Evolutionary conservation across 768 basidiomycete genomes (phyloP).

Genomic region (Boletellus ananiceps): DNA sequence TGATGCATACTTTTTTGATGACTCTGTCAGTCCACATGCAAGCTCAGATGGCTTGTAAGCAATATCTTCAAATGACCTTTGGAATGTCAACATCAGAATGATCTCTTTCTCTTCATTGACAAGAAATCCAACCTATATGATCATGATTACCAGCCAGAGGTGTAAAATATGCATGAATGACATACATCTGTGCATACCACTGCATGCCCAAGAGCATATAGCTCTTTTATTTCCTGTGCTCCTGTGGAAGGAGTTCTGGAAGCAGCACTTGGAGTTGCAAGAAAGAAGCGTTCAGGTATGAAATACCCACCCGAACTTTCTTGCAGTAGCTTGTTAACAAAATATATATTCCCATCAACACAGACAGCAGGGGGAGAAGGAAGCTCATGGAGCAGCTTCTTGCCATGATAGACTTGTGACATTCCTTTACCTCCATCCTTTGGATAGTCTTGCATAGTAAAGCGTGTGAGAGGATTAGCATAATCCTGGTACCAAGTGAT

Average conservation of each 20-base stretch:
- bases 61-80: too few relatives aligned
- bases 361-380: not conserved
- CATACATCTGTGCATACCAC: too few relatives aligned
- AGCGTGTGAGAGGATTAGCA: constrained; percentile 19
- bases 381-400: constrained; percentile 20
- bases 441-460: constrained; percentile 10
- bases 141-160: too few relatives aligned
- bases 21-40: not conserved
- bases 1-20: not conserved
- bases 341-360: constrained; percentile 10
- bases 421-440: constrained; percentile 6
- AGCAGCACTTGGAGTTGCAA: too few relatives aligned
- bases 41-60: too few relatives aligned
- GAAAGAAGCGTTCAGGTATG: constrained; percentile 8
- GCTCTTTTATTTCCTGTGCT: too few relatives aligned
- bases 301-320: not conserved
- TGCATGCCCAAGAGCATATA: too few relatives aligned
- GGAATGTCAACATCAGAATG: not conserved
- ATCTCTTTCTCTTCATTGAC: not conserved
- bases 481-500: too few relatives aligned
- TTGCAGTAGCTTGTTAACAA: constrained; percentile 14
- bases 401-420: constrained; percentile 21
- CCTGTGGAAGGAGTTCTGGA: too few relatives aligned
- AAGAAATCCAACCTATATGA: not conserved
- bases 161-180: too few relatives aligned